Percentiles rank a stretch among this genome's conserved stretches.
phyloP scores from a whole-genome alignment of 768 basidiomycete genomes.

The Pulveroboletus ravenelii region DNA sequence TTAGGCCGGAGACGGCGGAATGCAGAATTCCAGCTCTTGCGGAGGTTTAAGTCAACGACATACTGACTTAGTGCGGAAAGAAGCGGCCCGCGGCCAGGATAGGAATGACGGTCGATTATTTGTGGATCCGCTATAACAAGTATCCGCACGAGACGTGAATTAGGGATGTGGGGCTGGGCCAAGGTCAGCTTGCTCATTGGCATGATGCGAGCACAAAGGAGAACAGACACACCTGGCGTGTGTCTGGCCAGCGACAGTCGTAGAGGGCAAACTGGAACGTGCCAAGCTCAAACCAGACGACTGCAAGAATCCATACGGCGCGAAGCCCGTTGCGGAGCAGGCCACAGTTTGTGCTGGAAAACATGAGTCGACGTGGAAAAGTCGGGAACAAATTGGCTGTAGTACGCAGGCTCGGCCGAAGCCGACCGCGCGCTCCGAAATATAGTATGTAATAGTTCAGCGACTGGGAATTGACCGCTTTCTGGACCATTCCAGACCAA shows the following conservation, averaged over 20 bases:
- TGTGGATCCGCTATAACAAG: slow-evolving; percentile 90
- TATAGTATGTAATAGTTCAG: not conserved
- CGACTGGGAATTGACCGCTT: not conserved
- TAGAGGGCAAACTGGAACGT: slow-evolving; percentile 46
- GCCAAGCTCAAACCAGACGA: slow-evolving; percentile 68
- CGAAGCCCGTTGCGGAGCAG: slow-evolving; percentile 38
- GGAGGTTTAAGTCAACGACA: slow-evolving; percentile 75
- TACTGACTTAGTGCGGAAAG: slow-evolving; percentile 57
- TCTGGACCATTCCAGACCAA: not conserved
- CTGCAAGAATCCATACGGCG: slow-evolving; percentile 53
- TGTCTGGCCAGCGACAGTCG: slow-evolving; percentile 61
- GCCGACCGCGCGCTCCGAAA: slow-evolving; percentile 2
- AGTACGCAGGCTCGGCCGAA: slow-evolving; percentile 3
- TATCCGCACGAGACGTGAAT: slow-evolving; percentile 28
- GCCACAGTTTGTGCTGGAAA: not conserved
- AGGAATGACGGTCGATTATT: slow-evolving; percentile 71
- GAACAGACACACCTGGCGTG: slow-evolving; percentile 24
- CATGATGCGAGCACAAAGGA: not conserved
- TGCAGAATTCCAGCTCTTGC: slow-evolving; percentile 78
- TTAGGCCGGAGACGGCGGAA: slow-evolving; percentile 54
- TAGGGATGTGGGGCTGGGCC: slow-evolving; percentile 15
- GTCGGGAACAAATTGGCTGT: no score
- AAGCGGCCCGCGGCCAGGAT: slow-evolving; percentile 53
- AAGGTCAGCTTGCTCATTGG: not conserved
- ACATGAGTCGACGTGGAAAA: not conserved